phyloP scores from a whole-genome alignment of 192 early-diverging fungal species.

The Dissophora globulifera region DNA sequence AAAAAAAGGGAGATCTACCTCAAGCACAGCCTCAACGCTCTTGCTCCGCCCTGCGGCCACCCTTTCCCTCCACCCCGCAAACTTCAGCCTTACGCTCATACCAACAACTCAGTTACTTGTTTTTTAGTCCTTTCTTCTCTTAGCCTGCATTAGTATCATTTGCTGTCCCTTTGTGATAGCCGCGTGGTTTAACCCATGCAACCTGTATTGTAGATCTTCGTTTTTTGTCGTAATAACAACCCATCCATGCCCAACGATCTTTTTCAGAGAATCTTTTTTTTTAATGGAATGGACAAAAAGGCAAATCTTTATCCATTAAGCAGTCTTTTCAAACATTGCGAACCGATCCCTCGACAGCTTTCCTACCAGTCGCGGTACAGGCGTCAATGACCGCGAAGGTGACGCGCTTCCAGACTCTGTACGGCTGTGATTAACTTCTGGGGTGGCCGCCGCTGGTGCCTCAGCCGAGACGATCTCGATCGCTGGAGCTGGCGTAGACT shows the following conservation, averaged over 20 bases:
- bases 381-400: conserved; percentile 18
- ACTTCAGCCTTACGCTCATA: too few species aligned
- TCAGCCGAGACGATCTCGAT: background rate
- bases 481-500: background rate
- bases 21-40: background rate
- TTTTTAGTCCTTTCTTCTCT: conserved; percentile 5
- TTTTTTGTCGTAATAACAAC: background rate
- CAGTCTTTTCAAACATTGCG: conserved; percentile 48
- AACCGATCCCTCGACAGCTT: conserved; percentile 43
- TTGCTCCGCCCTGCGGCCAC: background rate
- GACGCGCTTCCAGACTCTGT: conserved; percentile 9
- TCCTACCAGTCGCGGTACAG: conserved; percentile 36
- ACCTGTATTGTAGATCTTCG: conserved; percentile 2
- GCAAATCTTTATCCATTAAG: background rate
- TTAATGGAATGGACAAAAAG: too few species aligned
- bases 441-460: background rate
- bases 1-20: conserved; percentile 1
- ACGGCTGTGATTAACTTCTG: background rate
- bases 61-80: background rate
- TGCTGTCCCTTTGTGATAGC: background rate
- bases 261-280: background rate
- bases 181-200: conserved; percentile 1
- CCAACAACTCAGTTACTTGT: too few species aligned
- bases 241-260: too few species aligned
- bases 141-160: conserved; percentile 1